Conservation (phyloP, 352 stramenopile genomes). For the Saprolegnia diclina region DNA sequence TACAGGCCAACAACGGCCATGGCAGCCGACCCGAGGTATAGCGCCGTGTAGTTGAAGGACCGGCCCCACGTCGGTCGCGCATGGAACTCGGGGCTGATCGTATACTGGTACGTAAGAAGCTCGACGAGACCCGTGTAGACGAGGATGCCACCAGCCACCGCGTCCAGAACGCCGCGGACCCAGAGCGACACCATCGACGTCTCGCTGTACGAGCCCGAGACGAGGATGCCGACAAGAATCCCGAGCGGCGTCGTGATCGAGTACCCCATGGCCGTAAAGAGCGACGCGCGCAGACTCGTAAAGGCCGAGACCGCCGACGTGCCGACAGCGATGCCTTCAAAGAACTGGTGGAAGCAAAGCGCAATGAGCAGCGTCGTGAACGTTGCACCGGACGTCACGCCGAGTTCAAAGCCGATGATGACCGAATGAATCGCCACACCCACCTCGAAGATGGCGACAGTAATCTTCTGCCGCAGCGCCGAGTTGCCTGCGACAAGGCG, state of each 20-base stretch:
- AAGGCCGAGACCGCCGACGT: slow-evolving; percentile 24
- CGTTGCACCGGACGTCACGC: slow-evolving; percentile 7
- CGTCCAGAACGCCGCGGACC: slow-evolving; percentile 27
- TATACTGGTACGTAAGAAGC: slow-evolving; percentile 28
- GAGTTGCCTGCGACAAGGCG: not conserved
- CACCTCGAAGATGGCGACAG: slow-evolving; percentile 27
- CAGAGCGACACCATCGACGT: slow-evolving; percentile 15
- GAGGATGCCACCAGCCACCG: slow-evolving; percentile 30
- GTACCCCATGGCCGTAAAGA: slow-evolving; percentile 14
- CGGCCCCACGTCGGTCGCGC: not conserved
- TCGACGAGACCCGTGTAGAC: slow-evolving; percentile 30
- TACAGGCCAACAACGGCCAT: slow-evolving; percentile 31
- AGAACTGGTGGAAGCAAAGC: slow-evolving; percentile 34
- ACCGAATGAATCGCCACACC: slow-evolving; percentile 29
- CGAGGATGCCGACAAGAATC: slow-evolving; percentile 28
- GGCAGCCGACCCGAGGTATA: slow-evolving; percentile 23
- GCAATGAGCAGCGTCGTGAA: slow-evolving; percentile 29
- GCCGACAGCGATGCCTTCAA: slow-evolving; percentile 32
- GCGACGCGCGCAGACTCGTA: slow-evolving; percentile 9
- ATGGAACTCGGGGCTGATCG: slow-evolving; percentile 28
- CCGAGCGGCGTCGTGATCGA: slow-evolving; percentile 29
- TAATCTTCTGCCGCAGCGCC: slow-evolving; percentile 21
- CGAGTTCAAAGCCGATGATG: slow-evolving; percentile 31
- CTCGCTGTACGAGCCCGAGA: slow-evolving; percentile 26
- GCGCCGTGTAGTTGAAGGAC: slow-evolving; percentile 6